These are phyloP conservation scores for Cordyceps fumosorosea DNA, from an alignment of 2,329 filamentous ascomycete genomes.

Conservation along the genomic window DNA sequence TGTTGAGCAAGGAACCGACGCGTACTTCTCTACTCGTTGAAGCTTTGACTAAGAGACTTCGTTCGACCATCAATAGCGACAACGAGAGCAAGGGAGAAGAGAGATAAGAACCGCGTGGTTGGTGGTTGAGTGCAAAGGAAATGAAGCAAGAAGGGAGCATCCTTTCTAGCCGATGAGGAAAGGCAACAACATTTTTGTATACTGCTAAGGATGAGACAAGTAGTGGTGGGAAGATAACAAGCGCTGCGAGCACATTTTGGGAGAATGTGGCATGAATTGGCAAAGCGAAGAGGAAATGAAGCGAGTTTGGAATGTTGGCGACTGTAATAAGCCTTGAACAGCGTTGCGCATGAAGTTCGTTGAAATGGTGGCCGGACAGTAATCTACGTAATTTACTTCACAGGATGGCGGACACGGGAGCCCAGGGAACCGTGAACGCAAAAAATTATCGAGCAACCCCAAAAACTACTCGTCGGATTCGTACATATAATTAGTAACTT, in stretches of 20 bases:
- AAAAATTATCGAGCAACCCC: too few relatives aligned
- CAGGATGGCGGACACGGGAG: too few relatives aligned
- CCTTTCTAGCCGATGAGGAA: slow-evolving; percentile 1
- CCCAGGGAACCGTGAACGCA: too few relatives aligned
- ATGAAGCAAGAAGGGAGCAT: slow-evolving; percentile 3
- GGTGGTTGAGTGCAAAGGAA: slow-evolving; percentile 11
- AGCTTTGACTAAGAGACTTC: background rate
- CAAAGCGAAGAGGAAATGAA: slow-evolving; percentile 6
- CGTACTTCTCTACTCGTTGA: background rate
- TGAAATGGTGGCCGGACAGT: background rate
- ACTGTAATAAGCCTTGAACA: background rate
- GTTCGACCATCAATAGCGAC: background rate
- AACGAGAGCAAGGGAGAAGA: slow-evolving; percentile 5
- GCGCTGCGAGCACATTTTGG: slow-evolving; percentile 3
- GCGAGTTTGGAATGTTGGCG: slow-evolving; percentile 1
- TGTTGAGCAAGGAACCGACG: slow-evolving; percentile 14
- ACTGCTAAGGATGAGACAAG: slow-evolving; percentile 9
- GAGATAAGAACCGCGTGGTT: slow-evolving; percentile 11
- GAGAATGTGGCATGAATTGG: background rate
- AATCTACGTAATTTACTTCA: too few relatives aligned
- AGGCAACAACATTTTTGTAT: background rate
- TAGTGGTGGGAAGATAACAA: slow-evolving; percentile 8
- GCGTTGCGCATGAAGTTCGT: background rate
- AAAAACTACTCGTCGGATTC: too few relatives aligned
- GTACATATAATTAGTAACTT: too few relatives aligned